Conservation (phyloP, 106 monocot species). For the Cymbidium sinense region DNA sequence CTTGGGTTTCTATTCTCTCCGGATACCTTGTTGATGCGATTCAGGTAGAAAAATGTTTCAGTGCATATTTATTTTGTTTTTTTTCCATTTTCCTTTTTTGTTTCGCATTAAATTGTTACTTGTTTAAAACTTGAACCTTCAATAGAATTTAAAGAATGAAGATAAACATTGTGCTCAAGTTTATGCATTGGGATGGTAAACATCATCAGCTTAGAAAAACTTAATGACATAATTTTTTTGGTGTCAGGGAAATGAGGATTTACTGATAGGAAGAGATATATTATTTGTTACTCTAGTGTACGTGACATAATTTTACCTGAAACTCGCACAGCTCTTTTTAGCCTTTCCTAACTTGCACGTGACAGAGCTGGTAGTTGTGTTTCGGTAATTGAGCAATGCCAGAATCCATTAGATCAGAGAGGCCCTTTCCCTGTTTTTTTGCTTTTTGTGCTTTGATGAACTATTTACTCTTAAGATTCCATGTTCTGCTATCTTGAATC, state of each 20-base stretch:
- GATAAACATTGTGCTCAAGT: not conserved
- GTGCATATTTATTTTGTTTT: not conserved
- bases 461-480: too few species aligned
- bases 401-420: too few species aligned
- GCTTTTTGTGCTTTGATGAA: too few species aligned
- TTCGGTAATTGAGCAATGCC: too few species aligned
- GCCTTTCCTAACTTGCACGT: not conserved
- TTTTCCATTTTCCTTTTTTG: not conserved
- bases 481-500: too few species aligned
- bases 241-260: not conserved
- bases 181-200: not conserved
- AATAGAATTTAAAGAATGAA: not conserved
- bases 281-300: not conserved
- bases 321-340: not conserved
- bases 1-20: constrained; percentile 84
- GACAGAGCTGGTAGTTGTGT: not conserved
- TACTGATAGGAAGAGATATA: not conserved
- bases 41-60: constrained; percentile 43
- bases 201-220: not conserved
- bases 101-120: not conserved
- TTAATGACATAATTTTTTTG: not conserved
- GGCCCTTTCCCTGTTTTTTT: too few species aligned
- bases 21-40: constrained; percentile 96
- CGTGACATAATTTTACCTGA: not conserved
- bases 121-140: not conserved